Evolutionary conservation across 2,329 filamentous ascomycete species (phyloP).

Genomic region (Ceratocystis variospora): DNA sequence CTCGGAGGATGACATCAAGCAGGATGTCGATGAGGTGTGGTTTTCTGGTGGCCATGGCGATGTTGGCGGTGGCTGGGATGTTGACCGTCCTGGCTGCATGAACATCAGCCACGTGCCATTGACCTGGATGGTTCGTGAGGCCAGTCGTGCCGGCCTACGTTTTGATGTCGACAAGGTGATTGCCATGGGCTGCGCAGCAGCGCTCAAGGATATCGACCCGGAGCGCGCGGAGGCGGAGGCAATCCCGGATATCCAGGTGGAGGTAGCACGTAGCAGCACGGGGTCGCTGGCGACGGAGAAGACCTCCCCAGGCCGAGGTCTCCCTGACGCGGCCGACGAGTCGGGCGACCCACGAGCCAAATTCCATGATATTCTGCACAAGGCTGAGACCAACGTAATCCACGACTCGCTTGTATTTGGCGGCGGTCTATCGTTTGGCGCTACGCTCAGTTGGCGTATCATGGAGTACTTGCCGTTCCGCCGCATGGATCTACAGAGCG

Average conservation of each 20-base stretch:
- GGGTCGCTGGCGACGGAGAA: slow-evolving; percentile 11
- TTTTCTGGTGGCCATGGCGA: slow-evolving; percentile 70
- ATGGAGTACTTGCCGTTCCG: slow-evolving; percentile 76
- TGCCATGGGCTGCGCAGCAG: slow-evolving; percentile 47
- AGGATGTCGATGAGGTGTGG: slow-evolving; percentile 70
- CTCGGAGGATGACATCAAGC: slow-evolving; percentile 37
- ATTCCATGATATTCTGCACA: slow-evolving; percentile 47
- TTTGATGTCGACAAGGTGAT: slow-evolving; percentile 57
- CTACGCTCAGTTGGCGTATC: slow-evolving; percentile 56
- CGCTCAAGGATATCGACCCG: slow-evolving; percentile 14
- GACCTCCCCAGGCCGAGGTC: neutral
- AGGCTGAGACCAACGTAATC: slow-evolving; percentile 41
- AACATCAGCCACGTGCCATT: slow-evolving; percentile 54
- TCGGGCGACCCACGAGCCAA: slow-evolving; percentile 11
- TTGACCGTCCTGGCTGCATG: slow-evolving; percentile 37
- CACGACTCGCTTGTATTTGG: slow-evolving; percentile 59
- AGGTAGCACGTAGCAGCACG: slow-evolving; percentile 22
- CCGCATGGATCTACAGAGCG: slow-evolving; percentile 59
- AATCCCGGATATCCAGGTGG: slow-evolving; percentile 28
- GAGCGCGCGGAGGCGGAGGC: slow-evolving; percentile 7
- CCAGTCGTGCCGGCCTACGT: slow-evolving; percentile 48
- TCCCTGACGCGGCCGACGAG: neutral
- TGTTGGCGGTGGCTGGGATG: slow-evolving; percentile 62
- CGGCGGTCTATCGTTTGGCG: slow-evolving; percentile 40
- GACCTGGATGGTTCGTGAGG: slow-evolving; percentile 53